Percentiles rank a stretch among this genome's conserved stretches.
Evolutionary conservation across 805 yeast species (phyloP).

Genomic region (Candida arabinofermentans): DNA sequence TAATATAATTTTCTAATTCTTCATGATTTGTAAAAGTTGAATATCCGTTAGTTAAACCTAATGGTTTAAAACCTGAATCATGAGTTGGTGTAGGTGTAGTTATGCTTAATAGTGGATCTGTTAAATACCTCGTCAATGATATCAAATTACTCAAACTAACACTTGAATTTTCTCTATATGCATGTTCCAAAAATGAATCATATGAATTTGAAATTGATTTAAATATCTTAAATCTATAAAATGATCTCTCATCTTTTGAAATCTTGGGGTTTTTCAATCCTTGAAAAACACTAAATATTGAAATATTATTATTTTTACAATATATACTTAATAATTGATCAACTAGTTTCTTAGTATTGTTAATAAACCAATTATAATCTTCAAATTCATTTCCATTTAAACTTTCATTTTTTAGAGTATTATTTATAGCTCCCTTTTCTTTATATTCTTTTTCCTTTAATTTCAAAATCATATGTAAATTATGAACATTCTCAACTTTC

Average conservation of each 20-base stretch:
- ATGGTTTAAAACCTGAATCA: constrained; percentile 12
- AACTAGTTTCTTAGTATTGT: constrained; percentile 25
- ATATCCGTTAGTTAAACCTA: constrained; percentile 22
- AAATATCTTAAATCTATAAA: constrained; percentile 27
- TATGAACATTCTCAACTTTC: constrained; percentile 8
- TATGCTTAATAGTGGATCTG: too few relatives aligned
- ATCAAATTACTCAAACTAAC: constrained; percentile 21
- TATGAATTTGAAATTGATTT: constrained; percentile 26
- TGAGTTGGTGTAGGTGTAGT: too few relatives aligned
- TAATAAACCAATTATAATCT: constrained; percentile 18
- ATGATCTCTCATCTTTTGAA: constrained; percentile 28
- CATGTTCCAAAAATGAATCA: constrained; percentile 15
- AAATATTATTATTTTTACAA: constrained; percentile 22
- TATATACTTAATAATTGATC: constrained; percentile 31
- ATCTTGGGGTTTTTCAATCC: constrained; percentile 10
- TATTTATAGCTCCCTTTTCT: constrained; percentile 9
- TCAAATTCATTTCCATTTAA: too few relatives aligned
- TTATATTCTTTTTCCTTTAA: constrained; percentile 21
- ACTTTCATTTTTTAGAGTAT: too few relatives aligned
- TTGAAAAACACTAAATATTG: constrained; percentile 28
- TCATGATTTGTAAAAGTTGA: constrained; percentile 27
- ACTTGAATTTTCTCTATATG: constrained; percentile 14
- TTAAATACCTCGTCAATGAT: constrained; percentile 20
- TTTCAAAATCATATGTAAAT: constrained; percentile 20
- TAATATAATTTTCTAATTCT: constrained; percentile 25